phyloP scores from a whole-genome alignment of 2,329 filamentous ascomycete genomes.

The Aspergillus ustus region DNA sequence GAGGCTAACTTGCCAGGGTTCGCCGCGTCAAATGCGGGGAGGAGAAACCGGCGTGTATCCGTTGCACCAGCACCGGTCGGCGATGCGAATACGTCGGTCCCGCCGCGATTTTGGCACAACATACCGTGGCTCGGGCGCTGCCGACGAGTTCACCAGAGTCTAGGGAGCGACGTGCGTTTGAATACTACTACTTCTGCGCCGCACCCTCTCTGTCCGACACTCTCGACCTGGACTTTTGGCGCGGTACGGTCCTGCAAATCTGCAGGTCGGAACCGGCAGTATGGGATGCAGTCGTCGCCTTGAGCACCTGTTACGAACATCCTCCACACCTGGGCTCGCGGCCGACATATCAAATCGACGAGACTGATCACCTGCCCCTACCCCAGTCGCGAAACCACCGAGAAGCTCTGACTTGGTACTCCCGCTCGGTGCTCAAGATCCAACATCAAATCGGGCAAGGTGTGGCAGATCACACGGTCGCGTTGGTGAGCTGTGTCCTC shows the following conservation, averaged over 20 bases:
- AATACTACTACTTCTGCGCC: constrained; percentile 30
- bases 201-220: constrained; percentile 21
- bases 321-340: not conserved
- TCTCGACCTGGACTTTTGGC: constrained; percentile 30
- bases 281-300: constrained; percentile 31
- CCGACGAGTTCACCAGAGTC: constrained; percentile 10
- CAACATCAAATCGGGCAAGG: constrained; percentile 1
- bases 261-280: constrained; percentile 30
- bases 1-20: constrained; percentile 14
- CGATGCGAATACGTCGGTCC: constrained; percentile 24
- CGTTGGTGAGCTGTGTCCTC: constrained; percentile 10
- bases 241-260: constrained; percentile 24
- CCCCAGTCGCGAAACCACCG: not conserved
- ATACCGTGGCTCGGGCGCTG: not conserved
- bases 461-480: not conserved
- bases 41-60: constrained; percentile 27
- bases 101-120: not conserved
- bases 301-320: constrained; percentile 28
- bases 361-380: not conserved
- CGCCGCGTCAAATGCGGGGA: constrained; percentile 33
- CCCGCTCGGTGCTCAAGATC: not conserved
- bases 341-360: not conserved
- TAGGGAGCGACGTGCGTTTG: constrained; percentile 31
- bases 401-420: constrained; percentile 5
- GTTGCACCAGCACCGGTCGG: constrained; percentile 21